phyloP scores from a whole-genome alignment of 345 rosid genomes.

The Ailanthus altissimus region DNA sequence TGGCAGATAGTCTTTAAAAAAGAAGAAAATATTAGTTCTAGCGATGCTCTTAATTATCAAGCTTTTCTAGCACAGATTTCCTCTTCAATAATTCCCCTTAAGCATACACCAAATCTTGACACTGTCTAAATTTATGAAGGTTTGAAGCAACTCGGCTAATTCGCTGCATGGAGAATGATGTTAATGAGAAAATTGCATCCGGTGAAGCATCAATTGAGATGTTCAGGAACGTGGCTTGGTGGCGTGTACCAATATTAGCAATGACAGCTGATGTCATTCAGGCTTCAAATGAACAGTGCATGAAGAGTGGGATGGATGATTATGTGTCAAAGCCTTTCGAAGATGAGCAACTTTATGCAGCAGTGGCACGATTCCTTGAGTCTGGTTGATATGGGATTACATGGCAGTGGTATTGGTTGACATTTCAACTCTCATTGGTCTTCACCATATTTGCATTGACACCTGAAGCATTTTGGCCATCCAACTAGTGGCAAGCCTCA shows the following conservation, averaged over 20 bases:
- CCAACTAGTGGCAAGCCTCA: slow-evolving; percentile 21
- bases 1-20: background rate
- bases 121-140: slow-evolving; percentile 41
- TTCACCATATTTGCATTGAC: slow-evolving; percentile 15
- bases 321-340: slow-evolving; percentile 84
- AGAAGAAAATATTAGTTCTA: background rate
- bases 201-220: slow-evolving; percentile 49
- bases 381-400: slow-evolving; percentile 33
- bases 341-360: slow-evolving; percentile 74
- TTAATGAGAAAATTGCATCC: slow-evolving; percentile 54
- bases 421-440: slow-evolving; percentile 29
- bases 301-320: slow-evolving; percentile 87
- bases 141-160: slow-evolving; percentile 83
- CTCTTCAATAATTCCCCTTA: background rate
- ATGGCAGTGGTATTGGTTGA: slow-evolving; percentile 18
- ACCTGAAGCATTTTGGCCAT: slow-evolving; percentile 16
- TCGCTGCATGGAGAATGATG: slow-evolving; percentile 52
- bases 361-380: slow-evolving; percentile 69
- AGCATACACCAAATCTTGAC: background rate
- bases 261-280: slow-evolving; percentile 96
- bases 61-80: background rate
- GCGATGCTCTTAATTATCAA: background rate
- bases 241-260: slow-evolving; percentile 83
- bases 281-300: slow-evolving; percentile 70
- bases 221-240: slow-evolving; percentile 40